phyloP scores from a whole-genome alignment of 352 stramenopile genomes.

The Phytophthora melonis region DNA sequence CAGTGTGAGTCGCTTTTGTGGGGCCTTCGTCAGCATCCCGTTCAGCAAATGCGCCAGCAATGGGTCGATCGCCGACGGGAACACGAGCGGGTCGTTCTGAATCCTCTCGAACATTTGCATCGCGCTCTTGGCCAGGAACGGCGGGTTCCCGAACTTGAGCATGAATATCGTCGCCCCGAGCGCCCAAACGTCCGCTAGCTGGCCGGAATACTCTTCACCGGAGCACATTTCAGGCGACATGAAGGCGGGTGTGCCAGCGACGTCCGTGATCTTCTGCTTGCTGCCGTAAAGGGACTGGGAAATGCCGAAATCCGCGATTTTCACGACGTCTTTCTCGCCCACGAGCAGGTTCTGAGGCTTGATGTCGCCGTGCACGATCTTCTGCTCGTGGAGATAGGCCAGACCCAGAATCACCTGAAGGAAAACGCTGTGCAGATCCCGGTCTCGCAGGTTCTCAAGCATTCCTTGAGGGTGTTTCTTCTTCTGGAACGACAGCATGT shows the following conservation, averaged over 20 bases:
- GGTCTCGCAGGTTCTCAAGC: constrained; percentile 63
- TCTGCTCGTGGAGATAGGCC: constrained; percentile 90
- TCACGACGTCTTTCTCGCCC: constrained; percentile 87
- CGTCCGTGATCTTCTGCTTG: constrained; percentile 83
- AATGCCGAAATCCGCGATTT: constrained; percentile 94
- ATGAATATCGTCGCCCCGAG: constrained; percentile 92
- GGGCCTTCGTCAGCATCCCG: constrained; percentile 76
- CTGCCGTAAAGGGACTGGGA: constrained; percentile 86
- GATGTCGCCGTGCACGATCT: constrained; percentile 90
- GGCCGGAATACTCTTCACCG: constrained; percentile 82
- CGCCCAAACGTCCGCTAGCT: constrained; percentile 93
- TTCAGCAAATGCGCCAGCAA: constrained; percentile 63
- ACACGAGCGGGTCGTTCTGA: constrained; percentile 76
- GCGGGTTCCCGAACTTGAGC: constrained; percentile 88
- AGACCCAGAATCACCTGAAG: constrained; percentile 84
- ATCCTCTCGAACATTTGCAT: constrained; percentile 92
- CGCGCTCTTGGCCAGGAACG: constrained; percentile 91
- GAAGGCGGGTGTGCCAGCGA: constrained; percentile 91
- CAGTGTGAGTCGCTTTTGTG: constrained; percentile 64
- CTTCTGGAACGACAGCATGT: constrained; percentile 79
- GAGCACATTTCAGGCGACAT: constrained; percentile 95
- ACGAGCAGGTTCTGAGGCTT: constrained; percentile 92
- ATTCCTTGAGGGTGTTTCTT: constrained; percentile 61
- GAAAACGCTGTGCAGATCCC: constrained; percentile 77
- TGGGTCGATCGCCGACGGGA: constrained; percentile 63